phyloP scores from a whole-genome alignment of 306 rosid genomes.

The Leucaena leucocephala region DNA sequence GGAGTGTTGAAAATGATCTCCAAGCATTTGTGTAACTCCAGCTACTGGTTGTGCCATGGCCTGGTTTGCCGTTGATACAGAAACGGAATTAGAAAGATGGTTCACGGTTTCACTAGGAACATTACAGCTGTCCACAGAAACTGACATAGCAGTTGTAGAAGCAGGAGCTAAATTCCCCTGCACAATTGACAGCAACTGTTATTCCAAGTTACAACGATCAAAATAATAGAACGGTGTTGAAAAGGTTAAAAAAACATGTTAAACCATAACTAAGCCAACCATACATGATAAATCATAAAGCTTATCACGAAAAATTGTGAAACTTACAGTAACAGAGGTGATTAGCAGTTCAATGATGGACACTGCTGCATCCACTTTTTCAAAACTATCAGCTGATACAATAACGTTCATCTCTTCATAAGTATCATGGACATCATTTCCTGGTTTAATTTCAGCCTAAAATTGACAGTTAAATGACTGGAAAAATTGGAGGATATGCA shows the following conservation, averaged over 20 bases:
- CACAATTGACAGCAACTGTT: conserved; percentile 36
- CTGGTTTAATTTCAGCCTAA: conserved; percentile 72
- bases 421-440: conserved; percentile 52
- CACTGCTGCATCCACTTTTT: conserved; percentile 87
- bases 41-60: conserved; percentile 49
- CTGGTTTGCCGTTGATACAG: conserved; percentile 47
- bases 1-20: conserved; percentile 56
- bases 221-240: conserved; percentile 17
- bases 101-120: conserved; percentile 49
- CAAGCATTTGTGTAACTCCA: conserved; percentile 47
- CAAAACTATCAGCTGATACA: conserved; percentile 86
- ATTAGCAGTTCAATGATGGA: conserved; percentile 79
- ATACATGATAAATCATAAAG: conserved; percentile 28
- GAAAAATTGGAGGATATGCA: conserved; percentile 23
- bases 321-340: conserved; percentile 85
- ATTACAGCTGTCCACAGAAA: conserved; percentile 44
- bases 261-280: not conserved
- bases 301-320: conserved; percentile 32
- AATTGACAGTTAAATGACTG: conserved; percentile 28
- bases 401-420: conserved; percentile 70
- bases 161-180: conserved; percentile 76
- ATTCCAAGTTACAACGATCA: conserved; percentile 19
- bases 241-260: conserved; percentile 1
- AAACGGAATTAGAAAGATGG: conserved; percentile 37
- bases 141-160: conserved; percentile 49